Evolutionary conservation across 257 asterid species (phyloP), one percentile per base, ranked within the genome.

Genomic region (Verbascum thapsus): DNA sequence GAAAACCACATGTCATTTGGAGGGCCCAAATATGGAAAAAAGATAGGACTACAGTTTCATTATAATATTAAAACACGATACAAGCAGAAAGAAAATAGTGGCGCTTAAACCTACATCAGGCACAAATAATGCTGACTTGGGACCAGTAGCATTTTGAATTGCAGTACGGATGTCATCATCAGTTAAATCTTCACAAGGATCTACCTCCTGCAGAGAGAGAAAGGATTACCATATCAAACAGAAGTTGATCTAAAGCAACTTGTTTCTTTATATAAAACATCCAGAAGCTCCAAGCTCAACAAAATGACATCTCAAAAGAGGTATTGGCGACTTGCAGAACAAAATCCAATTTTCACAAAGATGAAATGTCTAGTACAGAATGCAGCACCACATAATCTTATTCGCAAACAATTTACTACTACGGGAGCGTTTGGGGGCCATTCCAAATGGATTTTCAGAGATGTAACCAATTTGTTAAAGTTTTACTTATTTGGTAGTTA

Each of bases 141-240:
- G 76, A 54, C 99, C 99, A 6, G 92, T 90, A 40, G 98, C 96
- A 77, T 94, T 94, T 75, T 87, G 98, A 69, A 94, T 80, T 73
- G 98, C 88, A 71, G 92, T 94, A 23, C 87, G 90, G 75, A 94
- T 94, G 76, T 94, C 98, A 61, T 84, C 95, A 75, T 90, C 95
- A 53, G 98, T 90, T 78, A 94, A 82, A 76, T 77, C 88, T 68
- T 90, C 98, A 72, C 99, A 94, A 48, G 99, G 99, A 68, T 94
- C 96, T 51, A 94, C 90, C 34, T 84, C 96, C 99, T 94, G 88
- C 76, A 66, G 61, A 61, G 55, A 74, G 18, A 45, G 43, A 63
- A 72, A 51, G 4, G 43, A 58, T 2, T 26, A 5, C 5, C 32
- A 26, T 26, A 26, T 26, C 32, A 26, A 26, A 26, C 32, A 26